phyloP scores from a whole-genome alignment of 352 stramenopile genomes.

The Elongisporangium senticosum region DNA sequence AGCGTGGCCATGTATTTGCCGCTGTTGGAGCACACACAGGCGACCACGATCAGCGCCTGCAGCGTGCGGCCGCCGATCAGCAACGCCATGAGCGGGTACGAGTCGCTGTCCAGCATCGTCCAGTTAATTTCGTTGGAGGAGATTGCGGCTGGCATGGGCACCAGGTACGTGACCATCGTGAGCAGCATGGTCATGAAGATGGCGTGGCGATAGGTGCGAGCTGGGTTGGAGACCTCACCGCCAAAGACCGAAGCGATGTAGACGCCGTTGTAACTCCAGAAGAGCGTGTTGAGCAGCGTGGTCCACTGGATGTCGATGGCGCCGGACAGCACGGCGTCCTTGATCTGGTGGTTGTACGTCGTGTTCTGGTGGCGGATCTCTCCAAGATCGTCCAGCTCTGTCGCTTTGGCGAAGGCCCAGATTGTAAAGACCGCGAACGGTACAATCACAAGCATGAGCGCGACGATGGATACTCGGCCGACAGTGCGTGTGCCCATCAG shows the following conservation, averaged over 20 bases:
- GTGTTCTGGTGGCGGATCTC: conserved; percentile 29
- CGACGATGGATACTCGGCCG: conserved; percentile 22
- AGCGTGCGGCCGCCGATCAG: conserved; percentile 79
- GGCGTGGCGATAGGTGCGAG: conserved; percentile 72
- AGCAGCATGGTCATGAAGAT: conserved; percentile 78
- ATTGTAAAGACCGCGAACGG: conserved; percentile 37
- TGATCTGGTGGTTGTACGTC: conserved; percentile 12
- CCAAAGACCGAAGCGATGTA: conserved; percentile 88
- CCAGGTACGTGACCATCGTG: conserved; percentile 74
- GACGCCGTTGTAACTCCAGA: conserved; percentile 96
- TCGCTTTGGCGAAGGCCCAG: conserved; percentile 25
- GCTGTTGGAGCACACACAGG: conserved; percentile 64
- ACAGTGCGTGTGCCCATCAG: conserved; percentile 35
- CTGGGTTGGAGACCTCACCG: conserved; percentile 85
- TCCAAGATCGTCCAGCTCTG: conserved; percentile 32
- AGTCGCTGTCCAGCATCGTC: conserved; percentile 75
- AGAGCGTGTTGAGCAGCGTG: conserved; percentile 90
- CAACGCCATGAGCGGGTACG: conserved; percentile 79
- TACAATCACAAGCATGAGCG: conserved; percentile 27
- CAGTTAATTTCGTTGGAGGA: conserved; percentile 48
- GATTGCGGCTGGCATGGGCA: conserved; percentile 86
- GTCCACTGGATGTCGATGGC: conserved; percentile 63
- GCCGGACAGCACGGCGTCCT: conserved; percentile 19
- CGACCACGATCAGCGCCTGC: conserved; percentile 74
- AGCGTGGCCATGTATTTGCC: conserved; percentile 90